Percentiles rank a stretch among this genome's conserved stretches.
Evolutionary conservation across 2,329 filamentous ascomycete species (phyloP).

Genomic region (Chaetomium olivaceum): DNA sequence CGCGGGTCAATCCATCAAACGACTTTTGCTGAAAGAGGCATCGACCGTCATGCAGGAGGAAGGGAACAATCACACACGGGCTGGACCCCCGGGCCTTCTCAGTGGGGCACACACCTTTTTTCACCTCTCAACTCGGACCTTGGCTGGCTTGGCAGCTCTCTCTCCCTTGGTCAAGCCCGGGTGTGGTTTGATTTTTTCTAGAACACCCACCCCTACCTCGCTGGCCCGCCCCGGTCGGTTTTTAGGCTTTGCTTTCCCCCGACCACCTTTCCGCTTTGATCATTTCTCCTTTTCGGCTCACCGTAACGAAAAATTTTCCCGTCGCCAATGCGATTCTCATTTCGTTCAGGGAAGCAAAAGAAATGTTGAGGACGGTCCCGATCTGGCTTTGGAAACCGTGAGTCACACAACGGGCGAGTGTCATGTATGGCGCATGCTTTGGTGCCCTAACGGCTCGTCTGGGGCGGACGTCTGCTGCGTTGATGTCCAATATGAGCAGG

Average conservation of each 20-base stretch:
- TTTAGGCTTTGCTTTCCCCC: constrained; percentile 12
- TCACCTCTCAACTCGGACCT: constrained; percentile 28
- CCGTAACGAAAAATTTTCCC: constrained; percentile 33
- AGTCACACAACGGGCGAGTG: constrained; percentile 28
- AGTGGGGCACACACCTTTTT: constrained; percentile 22
- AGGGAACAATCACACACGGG: constrained; percentile 26
- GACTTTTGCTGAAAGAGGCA: constrained; percentile 19
- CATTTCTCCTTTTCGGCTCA: constrained; percentile 31
- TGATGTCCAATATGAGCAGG: constrained; percentile 36
- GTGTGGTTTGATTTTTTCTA: constrained; percentile 24
- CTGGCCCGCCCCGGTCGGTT: constrained; percentile 23
- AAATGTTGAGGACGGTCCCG: constrained; percentile 11
- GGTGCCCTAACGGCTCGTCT: constrained; percentile 31
- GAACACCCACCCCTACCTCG: constrained; percentile 29
- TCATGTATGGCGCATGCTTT: constrained; percentile 29
- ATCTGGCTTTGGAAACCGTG: constrained; percentile 22
- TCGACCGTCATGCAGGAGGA: constrained; percentile 24
- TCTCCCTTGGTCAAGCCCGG: constrained; percentile 2
- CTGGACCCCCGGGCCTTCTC: constrained; percentile 20
- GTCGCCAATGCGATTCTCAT: constrained; percentile 21
- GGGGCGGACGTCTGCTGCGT: constrained; percentile 32
- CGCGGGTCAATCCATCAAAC: constrained; percentile 39
- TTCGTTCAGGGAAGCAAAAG: constrained; percentile 10
- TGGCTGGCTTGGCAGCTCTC: constrained; percentile 24
- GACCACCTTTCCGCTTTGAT: constrained; percentile 26